phyloP scores from a whole-genome alignment of 371 early-diverging fungal genomes.

The Catenaria anguillulae region DNA sequence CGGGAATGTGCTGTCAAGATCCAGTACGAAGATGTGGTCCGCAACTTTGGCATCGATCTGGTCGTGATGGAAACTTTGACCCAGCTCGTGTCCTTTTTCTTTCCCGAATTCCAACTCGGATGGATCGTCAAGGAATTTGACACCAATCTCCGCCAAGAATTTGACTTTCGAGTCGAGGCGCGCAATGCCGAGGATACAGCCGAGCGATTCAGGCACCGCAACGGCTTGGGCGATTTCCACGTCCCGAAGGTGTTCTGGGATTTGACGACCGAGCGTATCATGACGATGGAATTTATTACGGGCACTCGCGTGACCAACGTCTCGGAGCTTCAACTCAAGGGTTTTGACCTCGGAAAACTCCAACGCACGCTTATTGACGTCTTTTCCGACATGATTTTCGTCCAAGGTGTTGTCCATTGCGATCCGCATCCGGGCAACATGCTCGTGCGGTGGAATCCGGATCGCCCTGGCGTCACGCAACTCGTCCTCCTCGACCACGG shows the following conservation, averaged over 20 bases:
- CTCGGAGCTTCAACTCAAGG: background rate
- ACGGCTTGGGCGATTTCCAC: conserved; percentile 13
- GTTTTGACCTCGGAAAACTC: background rate
- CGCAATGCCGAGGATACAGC: conserved; percentile 7
- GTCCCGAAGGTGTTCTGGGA: conserved; percentile 32
- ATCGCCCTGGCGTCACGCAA: background rate
- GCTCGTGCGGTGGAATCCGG: background rate
- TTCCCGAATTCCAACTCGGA: conserved; percentile 17
- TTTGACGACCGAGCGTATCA: conserved; percentile 22
- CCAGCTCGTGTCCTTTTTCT: conserved; percentile 6
- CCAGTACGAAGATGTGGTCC: conserved; percentile 27
- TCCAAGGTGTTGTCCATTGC: conserved; percentile 12
- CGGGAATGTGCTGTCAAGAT: conserved; percentile 30
- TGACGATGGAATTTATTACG: conserved; percentile 35
- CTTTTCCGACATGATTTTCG: conserved; percentile 10
- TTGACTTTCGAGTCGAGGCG: conserved; percentile 16
- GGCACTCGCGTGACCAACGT: conserved; percentile 19
- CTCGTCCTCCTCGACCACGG: conserved; percentile 85
- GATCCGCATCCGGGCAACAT: conserved; percentile 11
- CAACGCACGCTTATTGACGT: background rate
- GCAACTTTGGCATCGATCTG: conserved; percentile 19
- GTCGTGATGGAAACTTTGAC: conserved; percentile 11
- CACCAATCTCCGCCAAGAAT: conserved; percentile 12
- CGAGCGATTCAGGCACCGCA: conserved; percentile 16
- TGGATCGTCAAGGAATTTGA: conserved; percentile 20